These are phyloP conservation scores for Anthoceros angustus DNA, from an alignment of 225 moss, liverwort and hornwort species.

Conservation along the genomic window DNA sequence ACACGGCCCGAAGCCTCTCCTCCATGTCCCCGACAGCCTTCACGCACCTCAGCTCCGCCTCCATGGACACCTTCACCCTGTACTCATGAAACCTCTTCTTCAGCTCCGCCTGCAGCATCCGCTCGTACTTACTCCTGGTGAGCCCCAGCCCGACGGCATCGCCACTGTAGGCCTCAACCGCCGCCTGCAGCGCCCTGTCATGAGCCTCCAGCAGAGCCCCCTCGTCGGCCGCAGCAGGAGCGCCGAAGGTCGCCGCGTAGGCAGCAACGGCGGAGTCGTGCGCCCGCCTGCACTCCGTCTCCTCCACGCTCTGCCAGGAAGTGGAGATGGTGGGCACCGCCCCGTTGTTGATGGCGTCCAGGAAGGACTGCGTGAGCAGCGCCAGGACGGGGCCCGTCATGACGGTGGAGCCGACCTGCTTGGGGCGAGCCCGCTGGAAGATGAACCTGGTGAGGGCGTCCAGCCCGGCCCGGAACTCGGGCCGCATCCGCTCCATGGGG, in stretches of 20 bases:
- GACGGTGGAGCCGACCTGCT: slow-evolving; percentile 66
- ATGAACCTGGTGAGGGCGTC: slow-evolving; percentile 64
- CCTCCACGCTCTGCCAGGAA: slow-evolving; percentile 98
- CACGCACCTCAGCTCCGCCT: slow-evolving; percentile 53
- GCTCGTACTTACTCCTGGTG: slow-evolving; percentile 61
- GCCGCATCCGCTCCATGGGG: slow-evolving; percentile 66
- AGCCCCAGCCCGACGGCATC: slow-evolving; percentile 73
- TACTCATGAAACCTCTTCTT: slow-evolving; percentile 72
- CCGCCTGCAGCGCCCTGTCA: slow-evolving; percentile 57
- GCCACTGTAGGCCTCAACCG: slow-evolving; percentile 40
- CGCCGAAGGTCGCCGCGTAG: slow-evolving; percentile 47
- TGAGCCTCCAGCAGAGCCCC: slow-evolving; percentile 55
- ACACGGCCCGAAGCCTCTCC: slow-evolving; percentile 53
- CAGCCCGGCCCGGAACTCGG: slow-evolving; percentile 61
- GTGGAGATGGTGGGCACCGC: slow-evolving; percentile 88
- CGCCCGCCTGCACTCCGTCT: slow-evolving; percentile 88
- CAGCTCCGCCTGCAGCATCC: slow-evolving; percentile 46
- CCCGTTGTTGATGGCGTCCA: slow-evolving; percentile 71
- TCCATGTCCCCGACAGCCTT: slow-evolving; percentile 67
- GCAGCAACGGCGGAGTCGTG: slow-evolving; percentile 51
- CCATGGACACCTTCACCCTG: slow-evolving; percentile 69
- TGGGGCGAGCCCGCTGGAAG: slow-evolving; percentile 66
- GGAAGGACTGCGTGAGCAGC: slow-evolving; percentile 72
- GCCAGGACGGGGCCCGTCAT: slow-evolving; percentile 91
- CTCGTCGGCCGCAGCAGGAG: slow-evolving; percentile 44